Evolutionary conservation across 306 rosid species (phyloP).

Genomic region (Styphnolobium japonicum): DNA sequence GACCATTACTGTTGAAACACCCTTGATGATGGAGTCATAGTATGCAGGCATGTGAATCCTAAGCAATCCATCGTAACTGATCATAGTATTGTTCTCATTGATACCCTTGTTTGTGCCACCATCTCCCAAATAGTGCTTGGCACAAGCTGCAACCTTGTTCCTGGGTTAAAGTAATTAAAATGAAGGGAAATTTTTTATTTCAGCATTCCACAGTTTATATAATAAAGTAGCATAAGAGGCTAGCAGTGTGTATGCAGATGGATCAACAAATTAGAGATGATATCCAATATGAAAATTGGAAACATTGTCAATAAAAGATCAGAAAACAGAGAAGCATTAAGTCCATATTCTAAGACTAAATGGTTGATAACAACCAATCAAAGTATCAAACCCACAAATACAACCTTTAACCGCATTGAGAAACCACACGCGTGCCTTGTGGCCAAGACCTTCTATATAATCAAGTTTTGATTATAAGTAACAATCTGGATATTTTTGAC

Average conservation of each 20-base stretch:
- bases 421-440: neutral
- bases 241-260: neutral
- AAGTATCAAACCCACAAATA: neutral
- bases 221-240: neutral
- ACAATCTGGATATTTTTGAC: neutral
- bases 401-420: neutral
- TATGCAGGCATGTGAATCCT: slow-evolving; percentile 23
- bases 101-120: slow-evolving; percentile 18
- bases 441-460: neutral
- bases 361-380: neutral
- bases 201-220: neutral
- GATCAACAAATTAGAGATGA: neutral
- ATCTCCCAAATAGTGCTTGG: slow-evolving; percentile 19
- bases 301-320: neutral
- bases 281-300: neutral
- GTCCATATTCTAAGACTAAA: neutral
- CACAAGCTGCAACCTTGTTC: neutral
- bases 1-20: neutral
- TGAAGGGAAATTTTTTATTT: neutral
- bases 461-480: neutral
- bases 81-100: slow-evolving; percentile 4
- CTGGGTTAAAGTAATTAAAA: neutral
- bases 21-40: neutral
- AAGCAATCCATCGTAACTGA: neutral
- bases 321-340: neutral